Evolutionary conservation across 176 grass and related monocot species (phyloP), one percentile per base, ranked within the genome.

Genomic region (Oryza meridionalis): DNA sequence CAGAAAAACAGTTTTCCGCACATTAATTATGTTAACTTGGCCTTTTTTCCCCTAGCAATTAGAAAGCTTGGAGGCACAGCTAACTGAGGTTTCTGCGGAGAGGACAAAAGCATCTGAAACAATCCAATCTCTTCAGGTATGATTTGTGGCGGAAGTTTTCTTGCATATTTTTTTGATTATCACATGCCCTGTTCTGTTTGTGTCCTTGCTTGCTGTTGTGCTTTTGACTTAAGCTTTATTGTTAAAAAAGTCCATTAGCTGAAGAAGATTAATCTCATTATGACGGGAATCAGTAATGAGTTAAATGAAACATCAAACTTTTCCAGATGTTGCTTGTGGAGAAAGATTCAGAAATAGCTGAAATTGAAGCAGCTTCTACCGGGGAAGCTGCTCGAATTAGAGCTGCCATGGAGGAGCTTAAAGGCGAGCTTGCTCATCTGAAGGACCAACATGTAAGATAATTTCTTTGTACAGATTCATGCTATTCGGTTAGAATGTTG

Each of bases 341-440:
- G 83, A 99, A 96, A 92, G 96, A 99, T 82, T 90, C 89, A 65
- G 82, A 99, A 84, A 99, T 99, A 82, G 91, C 96, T 84, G 96
- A 96, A 84, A 92, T 99, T 27, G 91, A 99, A 84, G 86, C 93
- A 88, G 89, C 90, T 75, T 94, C 96, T 82, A 99, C 91, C 13
- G 93, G 96, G 85, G 96, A 99, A 89, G 84, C 91, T 92, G 96
- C 87, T 40, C 86, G 93, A 50, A 76, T 99, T 89, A 92, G 88
- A 91, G 96, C 90, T 85, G 67, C 87, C 70, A 66, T 99, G 84
- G 96, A 96, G 86, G 88, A 94, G 85, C 46, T 91, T 83, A 99
- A 90, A 90, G 85, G 89, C 76, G 96, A 99, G 77, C 84, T 99
- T 75, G 67, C 83, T 77, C 88, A 92, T 77, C 75, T 96, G 37